Percentiles rank a stretch among this genome's conserved stretches.
Evolutionary conservation across 345 rosid genomes (phyloP).

Genomic region (Eucalyptus pauciflora): DNA sequence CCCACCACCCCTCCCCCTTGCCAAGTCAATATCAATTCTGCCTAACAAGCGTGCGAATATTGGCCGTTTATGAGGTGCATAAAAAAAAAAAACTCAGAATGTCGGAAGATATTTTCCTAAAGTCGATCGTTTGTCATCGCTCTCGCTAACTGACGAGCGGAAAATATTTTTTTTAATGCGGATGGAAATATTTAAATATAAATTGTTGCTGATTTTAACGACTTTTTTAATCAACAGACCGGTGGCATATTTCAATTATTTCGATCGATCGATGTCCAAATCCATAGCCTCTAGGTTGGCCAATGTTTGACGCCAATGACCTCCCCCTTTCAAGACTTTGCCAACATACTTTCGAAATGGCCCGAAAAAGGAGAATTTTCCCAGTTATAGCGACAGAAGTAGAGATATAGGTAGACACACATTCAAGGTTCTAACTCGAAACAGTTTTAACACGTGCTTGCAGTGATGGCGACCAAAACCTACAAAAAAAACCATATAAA

Average conservation of each 20-base stretch:
- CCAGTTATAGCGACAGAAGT: fast-evolving
- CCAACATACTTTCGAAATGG: background rate
- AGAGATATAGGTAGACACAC: background rate
- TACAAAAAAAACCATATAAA: too few relatives aligned
- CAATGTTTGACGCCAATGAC: background rate
- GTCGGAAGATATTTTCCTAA: background rate
- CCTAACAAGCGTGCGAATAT: background rate
- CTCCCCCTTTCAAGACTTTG: background rate
- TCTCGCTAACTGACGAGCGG: background rate
- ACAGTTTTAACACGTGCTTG: too few relatives aligned
- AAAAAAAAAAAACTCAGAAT: background rate
- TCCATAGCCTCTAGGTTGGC: background rate
- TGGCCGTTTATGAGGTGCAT: background rate
- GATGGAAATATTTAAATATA: background rate
- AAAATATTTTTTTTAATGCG: background rate
- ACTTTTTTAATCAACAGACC: background rate
- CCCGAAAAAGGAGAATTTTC: fast-evolving
- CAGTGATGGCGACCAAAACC: fast-evolving
- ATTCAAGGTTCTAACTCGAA: background rate
- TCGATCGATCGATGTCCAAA: background rate
- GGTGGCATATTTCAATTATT: background rate
- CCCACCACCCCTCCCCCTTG: background rate
- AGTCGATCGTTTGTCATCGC: too few relatives aligned
- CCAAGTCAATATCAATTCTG: background rate
- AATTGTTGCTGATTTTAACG: too few relatives aligned